A percentile compares a stretch with the other conserved stretches of the same genome.
phyloP scores from a whole-genome alignment of 108 stramenopile genomes.

The Skeletonema tropicum region DNA sequence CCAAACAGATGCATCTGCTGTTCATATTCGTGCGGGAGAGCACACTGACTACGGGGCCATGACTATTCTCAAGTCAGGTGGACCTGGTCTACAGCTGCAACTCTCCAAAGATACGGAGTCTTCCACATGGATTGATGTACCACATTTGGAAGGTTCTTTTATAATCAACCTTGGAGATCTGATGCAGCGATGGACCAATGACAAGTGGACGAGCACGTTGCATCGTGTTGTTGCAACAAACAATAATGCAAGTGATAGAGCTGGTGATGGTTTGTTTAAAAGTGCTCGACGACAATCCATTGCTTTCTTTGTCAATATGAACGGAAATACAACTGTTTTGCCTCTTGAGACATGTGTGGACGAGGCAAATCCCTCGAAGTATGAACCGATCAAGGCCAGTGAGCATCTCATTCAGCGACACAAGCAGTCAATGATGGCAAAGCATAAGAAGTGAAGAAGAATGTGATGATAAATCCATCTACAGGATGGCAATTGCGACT shows the following conservation, averaged over 20 bases:
- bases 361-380: conserved; percentile 30
- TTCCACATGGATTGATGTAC: conserved; percentile 69
- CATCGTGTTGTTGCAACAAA: conserved; percentile 72
- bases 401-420: conserved; percentile 62
- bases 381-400: conserved; percentile 62
- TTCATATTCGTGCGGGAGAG: conserved; percentile 64
- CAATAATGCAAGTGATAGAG: neutral
- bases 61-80: conserved; percentile 76
- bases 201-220: conserved; percentile 67
- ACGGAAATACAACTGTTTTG: conserved; percentile 64
- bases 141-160: conserved; percentile 61
- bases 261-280: conserved; percentile 9
- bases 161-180: conserved; percentile 92
- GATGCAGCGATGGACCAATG: conserved; percentile 91
- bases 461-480: neutral
- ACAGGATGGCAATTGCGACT: neutral
- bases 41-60: conserved; percentile 91
- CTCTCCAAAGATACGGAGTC: conserved; percentile 29
- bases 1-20: conserved; percentile 2
- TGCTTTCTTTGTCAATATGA: conserved; percentile 85
- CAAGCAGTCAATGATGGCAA: conserved; percentile 29
- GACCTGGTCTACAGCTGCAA: conserved; percentile 60
- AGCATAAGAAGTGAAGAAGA: neutral
- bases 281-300: conserved; percentile 69
- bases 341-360: conserved; percentile 54